A percentile compares a stretch with the other conserved stretches of the same genome.
Conservation (phyloP, 140 eudicot species). For the Oenanthe javanica region DNA sequence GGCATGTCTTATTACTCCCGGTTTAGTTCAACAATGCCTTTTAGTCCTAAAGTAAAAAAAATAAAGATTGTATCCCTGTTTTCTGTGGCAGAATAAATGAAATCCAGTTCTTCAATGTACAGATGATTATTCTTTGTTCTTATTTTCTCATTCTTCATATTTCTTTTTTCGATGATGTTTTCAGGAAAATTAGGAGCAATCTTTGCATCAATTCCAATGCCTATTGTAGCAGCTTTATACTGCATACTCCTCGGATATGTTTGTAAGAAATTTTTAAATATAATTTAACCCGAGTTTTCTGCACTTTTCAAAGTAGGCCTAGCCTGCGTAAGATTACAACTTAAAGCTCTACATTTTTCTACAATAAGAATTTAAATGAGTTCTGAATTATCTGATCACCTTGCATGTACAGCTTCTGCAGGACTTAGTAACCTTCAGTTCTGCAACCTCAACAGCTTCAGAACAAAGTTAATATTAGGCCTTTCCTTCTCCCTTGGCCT, state of each 20-base stretch:
- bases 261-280: constrained; percentile 38
- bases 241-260: constrained; percentile 66
- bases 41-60: background rate
- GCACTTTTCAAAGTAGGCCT: background rate
- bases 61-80: background rate
- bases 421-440: constrained; percentile 76
- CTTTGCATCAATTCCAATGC: constrained; percentile 72
- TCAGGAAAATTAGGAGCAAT: constrained; percentile 77
- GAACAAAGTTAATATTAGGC: constrained; percentile 66
- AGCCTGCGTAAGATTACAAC: background rate
- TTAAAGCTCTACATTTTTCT: background rate
- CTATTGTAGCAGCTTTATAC: constrained; percentile 58
- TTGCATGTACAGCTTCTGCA: constrained; percentile 52
- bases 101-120: background rate
- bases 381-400: background rate
- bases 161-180: background rate
- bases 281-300: background rate
- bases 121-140: background rate
- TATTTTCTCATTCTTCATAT: background rate
- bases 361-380: background rate
- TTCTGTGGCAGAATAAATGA: background rate
- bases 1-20: background rate
- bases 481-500: constrained; percentile 61
- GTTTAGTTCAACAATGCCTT: background rate
- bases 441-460: constrained; percentile 80